Conservation (phyloP, 1,139 yeast species). For the Sugiyamaella japonica region DNA sequence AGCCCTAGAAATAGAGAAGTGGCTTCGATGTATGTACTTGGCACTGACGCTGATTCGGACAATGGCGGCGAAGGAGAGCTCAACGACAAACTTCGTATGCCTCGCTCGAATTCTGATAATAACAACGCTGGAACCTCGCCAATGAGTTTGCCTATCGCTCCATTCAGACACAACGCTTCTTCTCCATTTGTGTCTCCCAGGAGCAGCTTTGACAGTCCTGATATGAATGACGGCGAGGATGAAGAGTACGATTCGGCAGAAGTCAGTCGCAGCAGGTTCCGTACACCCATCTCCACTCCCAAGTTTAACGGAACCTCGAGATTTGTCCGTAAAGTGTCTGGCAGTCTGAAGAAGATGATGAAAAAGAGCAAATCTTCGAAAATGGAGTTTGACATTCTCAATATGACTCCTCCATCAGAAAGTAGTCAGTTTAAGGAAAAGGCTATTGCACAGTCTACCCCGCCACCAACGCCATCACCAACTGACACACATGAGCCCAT, state of each 20-base stretch:
- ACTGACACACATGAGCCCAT: too few species aligned
- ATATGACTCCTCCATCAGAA: slow-evolving; percentile 20
- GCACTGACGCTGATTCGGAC: not conserved
- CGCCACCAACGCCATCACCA: not conserved
- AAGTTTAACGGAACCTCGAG: slow-evolving; percentile 15
- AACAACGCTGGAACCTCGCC: slow-evolving; percentile 8
- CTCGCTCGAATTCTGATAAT: slow-evolving; percentile 19
- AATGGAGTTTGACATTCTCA: slow-evolving; percentile 20
- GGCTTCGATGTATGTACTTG: slow-evolving; percentile 17
- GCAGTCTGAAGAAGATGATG: slow-evolving; percentile 23
- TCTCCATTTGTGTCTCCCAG: not conserved
- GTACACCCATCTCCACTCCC: slow-evolving; percentile 2
- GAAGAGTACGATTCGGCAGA: not conserved
- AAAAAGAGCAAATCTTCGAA: slow-evolving; percentile 20
- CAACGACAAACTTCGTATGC: slow-evolving; percentile 8
- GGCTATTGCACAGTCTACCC: not conserved
- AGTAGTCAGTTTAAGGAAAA: slow-evolving; percentile 1
- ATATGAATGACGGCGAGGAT: slow-evolving; percentile 1
- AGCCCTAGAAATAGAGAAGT: slow-evolving; percentile 5
- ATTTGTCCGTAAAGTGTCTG: slow-evolving; percentile 25
- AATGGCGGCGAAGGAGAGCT: not conserved
- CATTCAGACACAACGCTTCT: not conserved
- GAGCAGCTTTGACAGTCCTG: slow-evolving; percentile 4
- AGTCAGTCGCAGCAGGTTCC: not conserved
- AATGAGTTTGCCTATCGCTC: slow-evolving; percentile 4